Evolutionary conservation across 2,329 filamentous ascomycete species (phyloP).

Genomic region (Kalmusia sp.): DNA sequence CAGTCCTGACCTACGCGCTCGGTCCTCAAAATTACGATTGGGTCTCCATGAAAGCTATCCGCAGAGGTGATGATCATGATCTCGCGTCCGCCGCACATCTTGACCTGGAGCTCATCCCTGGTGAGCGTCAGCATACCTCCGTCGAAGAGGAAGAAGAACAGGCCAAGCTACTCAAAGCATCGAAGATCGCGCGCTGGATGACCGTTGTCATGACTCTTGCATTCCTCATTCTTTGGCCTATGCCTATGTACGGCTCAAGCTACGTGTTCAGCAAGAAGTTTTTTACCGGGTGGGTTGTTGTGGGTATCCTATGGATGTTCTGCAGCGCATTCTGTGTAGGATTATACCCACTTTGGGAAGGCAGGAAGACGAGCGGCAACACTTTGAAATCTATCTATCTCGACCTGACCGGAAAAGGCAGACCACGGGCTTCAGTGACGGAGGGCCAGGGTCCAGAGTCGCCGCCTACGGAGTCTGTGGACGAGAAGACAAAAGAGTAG

Average conservation of each 20-base stretch:
- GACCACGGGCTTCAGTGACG: constrained; percentile 17
- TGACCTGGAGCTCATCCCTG: constrained; percentile 70
- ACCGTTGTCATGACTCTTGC: constrained; percentile 72
- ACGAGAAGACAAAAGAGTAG: constrained; percentile 30
- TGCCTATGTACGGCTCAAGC: constrained; percentile 83
- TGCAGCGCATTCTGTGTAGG: constrained; percentile 75
- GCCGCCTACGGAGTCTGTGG: constrained; percentile 23
- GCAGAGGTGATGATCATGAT: constrained; percentile 79
- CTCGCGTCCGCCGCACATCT: constrained; percentile 68
- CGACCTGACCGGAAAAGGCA: constrained; percentile 60
- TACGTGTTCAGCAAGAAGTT: constrained; percentile 85
- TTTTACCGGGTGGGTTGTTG: constrained; percentile 80
- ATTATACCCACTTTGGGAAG: constrained; percentile 82
- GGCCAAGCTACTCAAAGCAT: constrained; percentile 50
- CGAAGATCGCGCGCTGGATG: constrained; percentile 61
- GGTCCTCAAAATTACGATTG: constrained; percentile 84
- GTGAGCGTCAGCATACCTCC: constrained; percentile 48
- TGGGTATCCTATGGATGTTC: constrained; percentile 77
- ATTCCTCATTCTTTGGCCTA: constrained; percentile 85
- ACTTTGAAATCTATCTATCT: constrained; percentile 68
- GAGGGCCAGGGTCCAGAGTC: constrained; percentile 28
- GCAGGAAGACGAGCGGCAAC: constrained; percentile 68
- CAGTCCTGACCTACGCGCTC: constrained; percentile 74
- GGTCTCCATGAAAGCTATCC: constrained; percentile 80
- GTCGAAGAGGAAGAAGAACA: constrained; percentile 53